Base-by-base conservation (phyloP, 176 grass and related monocot genomes). In the Oryza meyeriana region DNA sequence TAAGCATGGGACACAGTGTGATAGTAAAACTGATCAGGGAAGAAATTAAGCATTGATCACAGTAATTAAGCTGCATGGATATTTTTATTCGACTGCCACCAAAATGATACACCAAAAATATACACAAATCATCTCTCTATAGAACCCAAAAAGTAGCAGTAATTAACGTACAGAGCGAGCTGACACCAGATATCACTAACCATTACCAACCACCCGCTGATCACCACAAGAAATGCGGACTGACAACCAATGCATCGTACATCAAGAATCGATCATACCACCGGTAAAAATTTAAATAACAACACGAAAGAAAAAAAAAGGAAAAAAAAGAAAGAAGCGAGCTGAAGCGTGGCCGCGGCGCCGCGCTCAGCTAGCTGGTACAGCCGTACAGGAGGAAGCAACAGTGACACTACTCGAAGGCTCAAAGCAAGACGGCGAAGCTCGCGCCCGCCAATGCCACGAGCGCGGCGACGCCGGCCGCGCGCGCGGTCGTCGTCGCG, bases 81-180 rank as follows among this genome's bases (percentile, higher is more conserved):
- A 85, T 25, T 85, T 48, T 85, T 72, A 89, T 77, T 66, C 22
- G 36, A 69, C 2, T 31, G 48, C 38, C 61, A 57, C 52, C 24
- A 52, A 31, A 85, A 78, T 39, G 75, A 48, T 86, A 81, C 59
- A 90, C 45, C 34, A 63, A 58, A 66, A 80, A 72, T 90, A 82
- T 90, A 81, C 79, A 90, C 88, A 86, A 86, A 88, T 73, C 66
- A 65, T 89, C 78, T 81, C 88, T 89, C 47, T 89, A 77, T 84
- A 74, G 52, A 84, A 79, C 66, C 66, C 65, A 86, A 89, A 90
- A 90, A 66, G 86, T 50, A 81, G 50, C 38, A 42, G 87, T 68
- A 58, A 83, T 27, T 68, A 81, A 76, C 66, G 42, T 85, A 85
- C 83, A 90, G 18, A 12, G 81, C 45, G 61, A 59, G 55, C 8